Base-by-base conservation (phyloP, 306 rosid genomes). In the Pyrus bretschneideri region DNA sequence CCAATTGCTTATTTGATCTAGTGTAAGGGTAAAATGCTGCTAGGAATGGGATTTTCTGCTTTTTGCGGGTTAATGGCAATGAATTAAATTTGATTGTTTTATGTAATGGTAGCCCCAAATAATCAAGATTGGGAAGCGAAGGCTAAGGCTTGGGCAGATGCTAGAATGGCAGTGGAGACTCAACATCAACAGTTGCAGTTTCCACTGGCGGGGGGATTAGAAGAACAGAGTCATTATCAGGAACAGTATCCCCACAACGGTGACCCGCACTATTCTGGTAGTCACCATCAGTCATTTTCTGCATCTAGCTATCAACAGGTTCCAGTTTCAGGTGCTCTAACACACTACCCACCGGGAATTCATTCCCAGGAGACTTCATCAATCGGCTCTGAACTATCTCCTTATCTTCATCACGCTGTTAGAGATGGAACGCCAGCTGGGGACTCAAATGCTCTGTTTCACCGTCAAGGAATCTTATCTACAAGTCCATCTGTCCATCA, bases 71-170 rank as follows among this genome's bases (percentile, higher is more conserved):
- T 64, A n/a, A 63, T 55, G 67, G 18, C 67, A 12, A 25, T 44
- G 64, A 27, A 40, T 51, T 40, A 22, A 42, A 18, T 74, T 62
- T 78, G 12, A 25, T 71, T 73, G 59, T 52, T 73, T 49, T 59
- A 6, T 35, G 12, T 31, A 60, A 42, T 40, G 25, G 78, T 74
- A 83, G 88, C 78, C 27, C 80, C 83, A 65, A 87, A 75, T 70
- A 88, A 86, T 73, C 97, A 90, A 83, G 99, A 96, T 86, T 93
- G 98, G 98, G 99, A 93, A 31, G 96, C 99, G 57, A 91, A 73
- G 81, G 99, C 99, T 51, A 88, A 93, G 86, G 99, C 99, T 2
- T 96, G 99, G 99, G 98, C 98, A 69, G 95, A 93, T 84, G 90
- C 98, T 13, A 92, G 88, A 79, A 76, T 83, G 0, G 87, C 93